Evolutionary conservation across 176 grass and related monocot species (phyloP).

Genomic region (Echinochloa phyllopogon): DNA sequence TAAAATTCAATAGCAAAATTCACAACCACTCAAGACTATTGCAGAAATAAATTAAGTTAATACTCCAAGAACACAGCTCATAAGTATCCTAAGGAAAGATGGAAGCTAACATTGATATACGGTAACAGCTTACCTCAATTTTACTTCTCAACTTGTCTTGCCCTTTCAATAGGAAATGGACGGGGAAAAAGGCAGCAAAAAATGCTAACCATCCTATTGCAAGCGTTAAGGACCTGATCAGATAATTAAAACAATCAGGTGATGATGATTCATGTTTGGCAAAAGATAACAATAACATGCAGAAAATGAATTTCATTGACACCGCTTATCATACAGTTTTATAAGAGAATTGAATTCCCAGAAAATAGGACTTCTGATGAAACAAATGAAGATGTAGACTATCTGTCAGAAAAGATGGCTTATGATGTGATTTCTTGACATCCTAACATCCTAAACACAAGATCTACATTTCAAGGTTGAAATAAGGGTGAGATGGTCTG

Average conservation of each 20-base stretch:
- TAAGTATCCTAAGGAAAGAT: background rate
- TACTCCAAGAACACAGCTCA: constrained; percentile 16
- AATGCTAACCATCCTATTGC: constrained; percentile 81
- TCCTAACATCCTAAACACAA: background rate
- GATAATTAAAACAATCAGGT: constrained; percentile 54
- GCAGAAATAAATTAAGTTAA: constrained; percentile 6
- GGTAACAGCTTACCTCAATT: constrained; percentile 71
- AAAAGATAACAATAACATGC: constrained; percentile 21
- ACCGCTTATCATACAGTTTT: background rate
- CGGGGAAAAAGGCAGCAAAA: constrained; percentile 84
- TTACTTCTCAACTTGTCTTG: constrained; percentile 72
- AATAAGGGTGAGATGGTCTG: background rate
- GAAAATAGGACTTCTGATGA: background rate
- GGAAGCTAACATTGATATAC: background rate
- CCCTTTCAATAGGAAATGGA: constrained; percentile 88
- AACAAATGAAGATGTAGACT: background rate
- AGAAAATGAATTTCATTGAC: constrained; percentile 18
- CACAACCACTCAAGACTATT: background rate
- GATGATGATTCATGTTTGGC: background rate
- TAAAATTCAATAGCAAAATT: background rate
- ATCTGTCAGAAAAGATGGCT: background rate
- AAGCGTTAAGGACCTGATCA: constrained; percentile 70
- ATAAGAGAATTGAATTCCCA: background rate
- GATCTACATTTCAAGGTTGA: background rate
- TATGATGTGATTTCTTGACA: background rate